Evolutionary conservation across 352 stramenopile species (phyloP).

Genomic region (Phytophthora idaei): DNA sequence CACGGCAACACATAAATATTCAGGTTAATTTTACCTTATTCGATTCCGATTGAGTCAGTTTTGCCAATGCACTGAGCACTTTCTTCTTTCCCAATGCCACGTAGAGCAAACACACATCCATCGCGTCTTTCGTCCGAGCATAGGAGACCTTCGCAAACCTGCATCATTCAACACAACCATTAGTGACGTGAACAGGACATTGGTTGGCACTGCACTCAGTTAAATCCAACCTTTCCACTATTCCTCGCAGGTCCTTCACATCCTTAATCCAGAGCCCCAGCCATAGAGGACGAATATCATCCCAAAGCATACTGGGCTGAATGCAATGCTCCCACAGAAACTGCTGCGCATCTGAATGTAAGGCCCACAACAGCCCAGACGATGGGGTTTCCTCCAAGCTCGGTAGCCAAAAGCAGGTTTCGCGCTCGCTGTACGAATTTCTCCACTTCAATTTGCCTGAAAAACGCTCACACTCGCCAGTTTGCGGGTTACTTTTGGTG

Average conservation of each 20-base stretch:
- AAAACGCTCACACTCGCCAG: slow-evolving; percentile 19
- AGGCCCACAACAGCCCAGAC: slow-evolving; percentile 75
- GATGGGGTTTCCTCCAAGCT: slow-evolving; percentile 64
- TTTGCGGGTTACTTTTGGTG: slow-evolving; percentile 29
- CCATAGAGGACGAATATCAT: slow-evolving; percentile 69
- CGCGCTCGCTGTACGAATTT: slow-evolving; percentile 29
- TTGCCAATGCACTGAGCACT: slow-evolving; percentile 74
- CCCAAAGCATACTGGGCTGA: slow-evolving; percentile 61
- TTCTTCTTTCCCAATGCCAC: slow-evolving; percentile 83
- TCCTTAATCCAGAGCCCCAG: slow-evolving; percentile 84
- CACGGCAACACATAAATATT: neutral
- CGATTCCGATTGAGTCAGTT: slow-evolving; percentile 69
- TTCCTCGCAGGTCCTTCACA: slow-evolving; percentile 63
- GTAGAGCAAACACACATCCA: slow-evolving; percentile 79
- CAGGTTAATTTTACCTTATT: slow-evolving; percentile 56
- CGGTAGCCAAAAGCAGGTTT: slow-evolving; percentile 18
- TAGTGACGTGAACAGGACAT: neutral
- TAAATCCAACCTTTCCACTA: slow-evolving; percentile 62
- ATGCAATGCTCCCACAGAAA: slow-evolving; percentile 81
- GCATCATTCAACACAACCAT: slow-evolving; percentile 9
- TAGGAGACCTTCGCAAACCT: slow-evolving; percentile 78
- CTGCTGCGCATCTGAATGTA: slow-evolving; percentile 84
- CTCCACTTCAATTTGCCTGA: slow-evolving; percentile 22
- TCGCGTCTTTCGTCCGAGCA: slow-evolving; percentile 67
- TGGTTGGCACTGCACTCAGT: neutral